phyloP scores from a whole-genome alignment of 345 rosid species.

The Citrus sinensis region DNA sequence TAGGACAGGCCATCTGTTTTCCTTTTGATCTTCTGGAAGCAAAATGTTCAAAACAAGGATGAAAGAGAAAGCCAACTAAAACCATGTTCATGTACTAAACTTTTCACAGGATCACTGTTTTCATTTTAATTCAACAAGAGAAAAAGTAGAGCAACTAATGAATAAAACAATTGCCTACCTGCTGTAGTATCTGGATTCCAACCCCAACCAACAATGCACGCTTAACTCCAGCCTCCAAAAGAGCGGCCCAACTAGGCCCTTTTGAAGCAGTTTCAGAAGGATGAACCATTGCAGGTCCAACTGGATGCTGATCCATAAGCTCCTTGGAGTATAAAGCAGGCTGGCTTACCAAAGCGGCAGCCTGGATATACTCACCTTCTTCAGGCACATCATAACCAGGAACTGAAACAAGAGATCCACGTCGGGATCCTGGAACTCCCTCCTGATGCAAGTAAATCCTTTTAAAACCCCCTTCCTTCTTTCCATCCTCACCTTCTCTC shows the following conservation, averaged over 20 bases:
- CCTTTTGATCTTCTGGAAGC: neutral
- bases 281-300: constrained; percentile 78
- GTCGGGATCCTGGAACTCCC: constrained; percentile 63
- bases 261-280: constrained; percentile 50
- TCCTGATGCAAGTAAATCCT: constrained; percentile 85
- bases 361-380: constrained; percentile 73
- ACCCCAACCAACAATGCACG: constrained; percentile 81
- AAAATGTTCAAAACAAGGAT: neutral
- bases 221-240: constrained; percentile 86
- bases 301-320: constrained; percentile 40
- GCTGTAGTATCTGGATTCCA: constrained; percentile 93
- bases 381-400: constrained; percentile 47
- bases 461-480: constrained; percentile 76
- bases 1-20: neutral
- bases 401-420: constrained; percentile 75
- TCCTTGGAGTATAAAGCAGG: constrained; percentile 73
- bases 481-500: constrained; percentile 65
- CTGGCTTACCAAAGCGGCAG: constrained; percentile 86
- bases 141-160: neutral
- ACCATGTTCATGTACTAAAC: neutral
- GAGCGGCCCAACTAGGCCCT: constrained; percentile 75
- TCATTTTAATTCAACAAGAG: neutral
- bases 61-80: neutral
- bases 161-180: constrained; percentile 42
- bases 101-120: neutral